phyloP scores from a whole-genome alignment of 768 basidiomycete species.

The Leccinum sublutescens region DNA sequence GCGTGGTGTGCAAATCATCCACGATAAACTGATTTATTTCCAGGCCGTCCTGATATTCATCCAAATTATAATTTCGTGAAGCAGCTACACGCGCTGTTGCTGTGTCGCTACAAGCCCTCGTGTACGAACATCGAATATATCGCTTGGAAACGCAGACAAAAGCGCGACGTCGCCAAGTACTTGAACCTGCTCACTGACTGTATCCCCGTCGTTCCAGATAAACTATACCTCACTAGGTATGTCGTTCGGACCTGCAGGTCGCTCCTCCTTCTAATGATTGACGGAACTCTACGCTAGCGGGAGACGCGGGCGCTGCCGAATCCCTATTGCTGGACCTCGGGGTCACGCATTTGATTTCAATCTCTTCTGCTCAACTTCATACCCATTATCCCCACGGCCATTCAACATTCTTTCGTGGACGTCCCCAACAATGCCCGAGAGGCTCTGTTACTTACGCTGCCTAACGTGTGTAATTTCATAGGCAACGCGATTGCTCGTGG shows the following conservation, averaged over 20 bases:
- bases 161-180: conserved; percentile 52
- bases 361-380: conserved; percentile 50
- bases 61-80: conserved; percentile 54
- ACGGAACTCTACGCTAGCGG: conserved; percentile 28
- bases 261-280: neutral
- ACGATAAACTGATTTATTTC: conserved; percentile 6
- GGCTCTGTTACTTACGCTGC: conserved; percentile 45
- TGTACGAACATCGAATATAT: conserved; percentile 45
- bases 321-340: conserved; percentile 50
- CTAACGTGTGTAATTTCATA: conserved; percentile 47
- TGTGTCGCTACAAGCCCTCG: conserved; percentile 48
- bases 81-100: conserved; percentile 53
- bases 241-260: conserved; percentile 1
- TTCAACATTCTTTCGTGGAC: conserved; percentile 43
- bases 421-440: conserved; percentile 38
- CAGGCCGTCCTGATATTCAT: conserved; percentile 38
- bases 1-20: conserved; percentile 1
- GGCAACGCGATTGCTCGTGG: conserved; percentile 38
- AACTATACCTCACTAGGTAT: conserved; percentile 52
- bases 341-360: conserved; percentile 52
- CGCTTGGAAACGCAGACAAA: conserved; percentile 56
- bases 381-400: conserved; percentile 28
- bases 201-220: conserved; percentile 47
- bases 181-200: conserved; percentile 52
- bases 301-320: conserved; percentile 48